Evolutionary conservation across 2,329 filamentous ascomycete genomes (phyloP).

Genomic region (Helotiales sp.): DNA sequence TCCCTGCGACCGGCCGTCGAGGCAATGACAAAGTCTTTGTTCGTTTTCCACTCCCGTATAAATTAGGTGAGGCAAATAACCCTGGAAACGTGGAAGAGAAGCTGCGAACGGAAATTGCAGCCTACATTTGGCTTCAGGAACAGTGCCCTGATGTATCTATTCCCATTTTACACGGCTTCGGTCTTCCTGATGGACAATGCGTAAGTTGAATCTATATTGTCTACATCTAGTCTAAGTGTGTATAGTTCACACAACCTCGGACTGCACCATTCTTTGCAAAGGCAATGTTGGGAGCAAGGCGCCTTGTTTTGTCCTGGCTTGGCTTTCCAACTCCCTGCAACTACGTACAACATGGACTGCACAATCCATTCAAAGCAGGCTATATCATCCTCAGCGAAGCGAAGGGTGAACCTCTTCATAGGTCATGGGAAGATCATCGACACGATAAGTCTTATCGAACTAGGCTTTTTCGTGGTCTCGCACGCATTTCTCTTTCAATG

Average conservation of each 20-base stretch:
- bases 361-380: not conserved
- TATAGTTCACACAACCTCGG: slow-evolving; percentile 10
- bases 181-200: slow-evolving; percentile 40
- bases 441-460: slow-evolving; percentile 22
- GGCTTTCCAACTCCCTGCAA: not conserved
- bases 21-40: slow-evolving; percentile 33
- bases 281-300: not conserved
- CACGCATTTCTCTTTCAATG: slow-evolving; percentile 37
- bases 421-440: slow-evolving; percentile 36
- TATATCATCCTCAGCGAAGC: not conserved
- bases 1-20: slow-evolving; percentile 25
- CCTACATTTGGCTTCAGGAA: slow-evolving; percentile 47
- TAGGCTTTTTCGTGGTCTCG: slow-evolving; percentile 34
- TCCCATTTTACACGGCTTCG: slow-evolving; percentile 45
- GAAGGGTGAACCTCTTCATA: not conserved
- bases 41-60: slow-evolving; percentile 45
- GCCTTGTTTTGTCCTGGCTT: not conserved
- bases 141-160: slow-evolving; percentile 47
- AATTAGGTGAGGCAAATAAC: slow-evolving; percentile 45
- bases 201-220: slow-evolving; percentile 29
- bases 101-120: slow-evolving; percentile 46
- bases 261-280: not conserved
- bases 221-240: not conserved
- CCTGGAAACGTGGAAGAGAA: slow-evolving; percentile 52
- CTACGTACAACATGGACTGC: not conserved